Evolutionary conservation across 2,329 filamentous ascomycete genomes (phyloP).

Genomic region (Sporothrix luriei): DNA sequence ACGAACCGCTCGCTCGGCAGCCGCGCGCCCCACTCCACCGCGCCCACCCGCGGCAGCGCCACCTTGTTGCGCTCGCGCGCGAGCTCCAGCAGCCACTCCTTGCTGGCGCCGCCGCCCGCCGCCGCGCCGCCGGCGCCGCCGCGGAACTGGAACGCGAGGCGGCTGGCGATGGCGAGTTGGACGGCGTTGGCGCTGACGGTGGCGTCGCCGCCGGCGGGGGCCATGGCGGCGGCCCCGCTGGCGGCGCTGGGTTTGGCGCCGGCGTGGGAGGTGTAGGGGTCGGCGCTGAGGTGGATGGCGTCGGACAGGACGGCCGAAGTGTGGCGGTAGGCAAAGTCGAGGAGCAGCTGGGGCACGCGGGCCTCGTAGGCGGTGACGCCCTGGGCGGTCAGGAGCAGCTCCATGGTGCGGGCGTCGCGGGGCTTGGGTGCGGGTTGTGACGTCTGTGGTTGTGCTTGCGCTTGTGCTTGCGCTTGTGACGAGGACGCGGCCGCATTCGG

Average conservation of each 20-base stretch:
- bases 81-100: constrained; percentile 77
- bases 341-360: constrained; percentile 77
- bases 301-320: constrained; percentile 71
- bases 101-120: constrained; percentile 58
- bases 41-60: constrained; percentile 62
- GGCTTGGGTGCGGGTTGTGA: constrained; percentile 59
- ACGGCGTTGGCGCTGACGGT: constrained; percentile 67
- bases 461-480: constrained; percentile 21
- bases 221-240: constrained; percentile 53
- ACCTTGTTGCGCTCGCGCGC: constrained; percentile 70
- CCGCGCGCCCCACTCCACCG: constrained; percentile 68
- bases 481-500: constrained; percentile 23
- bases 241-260: constrained; percentile 55
- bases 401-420: constrained; percentile 76
- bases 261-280: constrained; percentile 66
- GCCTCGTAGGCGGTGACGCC: constrained; percentile 79
- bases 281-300: constrained; percentile 67
- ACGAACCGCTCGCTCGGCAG: constrained; percentile 70
- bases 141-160: constrained; percentile 70
- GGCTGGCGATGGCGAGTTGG: constrained; percentile 69
- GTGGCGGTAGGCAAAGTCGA: constrained; percentile 86
- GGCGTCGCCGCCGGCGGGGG: constrained; percentile 54
- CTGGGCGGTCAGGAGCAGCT: constrained; percentile 76
- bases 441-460: constrained; percentile 32
- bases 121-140: constrained; percentile 53